These are phyloP conservation scores for Sinapis alba DNA, from an alignment of 441 rosid species.

Conservation along the genomic window DNA sequence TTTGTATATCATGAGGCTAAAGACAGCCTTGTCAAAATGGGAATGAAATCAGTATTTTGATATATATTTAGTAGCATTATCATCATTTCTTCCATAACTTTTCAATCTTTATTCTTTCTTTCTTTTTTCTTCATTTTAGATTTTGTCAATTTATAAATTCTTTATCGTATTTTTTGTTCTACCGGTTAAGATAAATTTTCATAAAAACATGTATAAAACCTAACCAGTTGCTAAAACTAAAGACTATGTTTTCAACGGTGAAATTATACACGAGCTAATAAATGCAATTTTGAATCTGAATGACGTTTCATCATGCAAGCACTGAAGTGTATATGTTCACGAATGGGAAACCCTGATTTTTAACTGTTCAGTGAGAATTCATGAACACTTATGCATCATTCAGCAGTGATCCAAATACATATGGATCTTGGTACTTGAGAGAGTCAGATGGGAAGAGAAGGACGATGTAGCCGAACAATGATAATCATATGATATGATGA, in stretches of 20 bases:
- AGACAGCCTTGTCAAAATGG: conserved; percentile 37
- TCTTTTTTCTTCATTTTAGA: background rate
- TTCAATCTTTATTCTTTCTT: conserved; percentile 27
- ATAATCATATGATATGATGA: background rate
- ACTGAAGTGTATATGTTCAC: background rate
- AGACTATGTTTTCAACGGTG: background rate
- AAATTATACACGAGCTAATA: background rate
- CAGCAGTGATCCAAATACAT: background rate
- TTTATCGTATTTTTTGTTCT: background rate
- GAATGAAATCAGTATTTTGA: conserved; percentile 8
- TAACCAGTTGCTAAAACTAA: background rate
- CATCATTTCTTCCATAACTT: background rate
- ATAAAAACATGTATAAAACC: background rate
- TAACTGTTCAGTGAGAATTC: background rate
- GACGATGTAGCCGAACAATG: background rate
- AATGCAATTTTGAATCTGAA: background rate
- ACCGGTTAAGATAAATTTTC: background rate
- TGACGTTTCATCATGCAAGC: background rate
- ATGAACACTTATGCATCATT: background rate
- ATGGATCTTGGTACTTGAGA: background rate
- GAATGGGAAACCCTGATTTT: background rate
- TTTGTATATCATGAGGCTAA: conserved; percentile 31
- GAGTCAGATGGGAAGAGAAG: background rate
- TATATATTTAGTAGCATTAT: conserved; percentile 15
- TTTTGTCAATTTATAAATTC: conserved; percentile 1